Percentiles rank a stretch among this genome's conserved stretches.
Conservation (phyloP, 768 basidiomycete genomes). For the Leccinum disarticulatum region DNA sequence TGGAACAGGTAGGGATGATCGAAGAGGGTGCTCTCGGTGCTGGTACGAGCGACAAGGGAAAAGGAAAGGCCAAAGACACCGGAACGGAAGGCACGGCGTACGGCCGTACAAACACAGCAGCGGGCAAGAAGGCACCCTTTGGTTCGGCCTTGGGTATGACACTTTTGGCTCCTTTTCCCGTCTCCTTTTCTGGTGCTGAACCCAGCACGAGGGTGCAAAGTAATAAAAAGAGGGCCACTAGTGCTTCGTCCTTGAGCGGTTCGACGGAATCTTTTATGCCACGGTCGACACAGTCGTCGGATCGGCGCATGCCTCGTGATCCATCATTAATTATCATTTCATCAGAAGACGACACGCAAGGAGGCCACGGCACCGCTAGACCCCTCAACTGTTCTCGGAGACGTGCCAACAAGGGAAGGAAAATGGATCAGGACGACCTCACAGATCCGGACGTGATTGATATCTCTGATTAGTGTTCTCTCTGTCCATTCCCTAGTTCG, state of each 20-base stretch:
- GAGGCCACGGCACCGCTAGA: background rate
- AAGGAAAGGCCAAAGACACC: conserved; percentile 19
- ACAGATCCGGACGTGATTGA: conserved; percentile 52
- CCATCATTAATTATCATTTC: conserved; percentile 25
- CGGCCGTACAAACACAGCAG: background rate
- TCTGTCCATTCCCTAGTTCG: background rate
- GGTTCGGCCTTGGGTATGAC: conserved; percentile 20
- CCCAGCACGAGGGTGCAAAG: conserved; percentile 12
- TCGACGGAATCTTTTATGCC: conserved; percentile 14
- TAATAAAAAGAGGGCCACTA: conserved; percentile 6
- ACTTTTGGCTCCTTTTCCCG: conserved; percentile 6
- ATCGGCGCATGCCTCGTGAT: conserved; percentile 17
- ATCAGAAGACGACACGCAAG: conserved; percentile 18
- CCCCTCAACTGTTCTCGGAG: conserved; percentile 10
- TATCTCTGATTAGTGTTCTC: conserved; percentile 38
- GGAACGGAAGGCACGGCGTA: background rate
- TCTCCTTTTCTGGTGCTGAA: conserved; percentile 17
- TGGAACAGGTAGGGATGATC: conserved; percentile 37
- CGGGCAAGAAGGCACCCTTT: conserved; percentile 5
- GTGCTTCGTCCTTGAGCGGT: conserved; percentile 15
- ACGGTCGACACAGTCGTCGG: conserved; percentile 19
- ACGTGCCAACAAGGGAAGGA: conserved; percentile 4
- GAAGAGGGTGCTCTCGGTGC: conserved; percentile 21
- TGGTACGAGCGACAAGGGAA: conserved; percentile 17
- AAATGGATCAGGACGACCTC: conserved; percentile 37